Conservation (phyloP, 129 eudicot species). For the Dittrichia graveolens region DNA sequence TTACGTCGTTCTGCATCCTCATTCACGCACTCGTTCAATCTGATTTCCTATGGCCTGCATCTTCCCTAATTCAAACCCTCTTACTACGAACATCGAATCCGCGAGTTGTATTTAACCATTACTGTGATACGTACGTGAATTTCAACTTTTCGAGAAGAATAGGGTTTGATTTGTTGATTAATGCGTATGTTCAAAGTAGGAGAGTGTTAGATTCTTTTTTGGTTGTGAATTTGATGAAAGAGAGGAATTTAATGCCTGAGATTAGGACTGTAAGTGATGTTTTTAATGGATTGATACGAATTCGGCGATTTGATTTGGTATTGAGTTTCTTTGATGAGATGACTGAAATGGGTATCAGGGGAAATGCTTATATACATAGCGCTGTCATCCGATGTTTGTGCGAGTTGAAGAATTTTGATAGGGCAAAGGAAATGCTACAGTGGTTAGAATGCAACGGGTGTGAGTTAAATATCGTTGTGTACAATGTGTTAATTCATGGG, state of each 20-base stretch:
- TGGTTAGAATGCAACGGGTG: constrained; percentile 46
- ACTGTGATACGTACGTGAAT: constrained; percentile 39
- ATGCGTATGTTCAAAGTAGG: constrained; percentile 48
- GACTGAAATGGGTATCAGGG: constrained; percentile 34
- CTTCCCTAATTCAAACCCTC: constrained; percentile 70
- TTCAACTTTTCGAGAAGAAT: constrained; percentile 32
- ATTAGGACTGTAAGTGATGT: constrained; percentile 83
- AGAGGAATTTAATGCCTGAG: constrained; percentile 54
- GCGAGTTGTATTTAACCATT: constrained; percentile 32
- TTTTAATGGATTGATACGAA: constrained; percentile 63
- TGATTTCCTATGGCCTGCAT: constrained; percentile 80
- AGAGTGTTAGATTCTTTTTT: constrained; percentile 57
- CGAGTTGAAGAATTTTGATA: constrained; percentile 64
- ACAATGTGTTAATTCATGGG: constrained; percentile 84
- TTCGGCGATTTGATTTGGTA: constrained; percentile 54
- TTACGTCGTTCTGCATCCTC: constrained; percentile 76
- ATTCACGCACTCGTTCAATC: constrained; percentile 65
- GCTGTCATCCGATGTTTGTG: constrained; percentile 71
- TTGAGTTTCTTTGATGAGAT: constrained; percentile 53
- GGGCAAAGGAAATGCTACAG: constrained; percentile 46
- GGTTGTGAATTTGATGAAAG: constrained; percentile 56
- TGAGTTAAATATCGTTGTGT: constrained; percentile 53
- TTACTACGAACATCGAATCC: constrained; percentile 42
- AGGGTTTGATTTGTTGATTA: constrained; percentile 81
- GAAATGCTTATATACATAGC: constrained; percentile 56